These are phyloP conservation scores for Berkeleyomyces rouxiae DNA, from an alignment of 2,329 filamentous ascomycete species.

Conservation along the genomic window DNA sequence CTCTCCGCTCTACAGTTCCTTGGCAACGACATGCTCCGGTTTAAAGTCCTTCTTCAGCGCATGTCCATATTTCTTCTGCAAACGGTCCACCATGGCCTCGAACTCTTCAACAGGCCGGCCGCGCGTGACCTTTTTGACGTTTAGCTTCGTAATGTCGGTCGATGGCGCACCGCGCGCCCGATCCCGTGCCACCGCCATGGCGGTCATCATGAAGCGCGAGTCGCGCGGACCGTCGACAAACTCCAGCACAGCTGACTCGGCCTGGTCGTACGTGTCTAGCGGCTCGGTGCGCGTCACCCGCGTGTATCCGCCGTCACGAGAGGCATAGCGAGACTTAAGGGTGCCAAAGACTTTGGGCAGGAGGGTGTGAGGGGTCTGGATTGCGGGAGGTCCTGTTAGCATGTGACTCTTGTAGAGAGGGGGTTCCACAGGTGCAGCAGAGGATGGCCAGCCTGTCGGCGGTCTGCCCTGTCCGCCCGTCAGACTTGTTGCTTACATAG, in stretches of 20 bases:
- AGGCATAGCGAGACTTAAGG: slow-evolving; percentile 61
- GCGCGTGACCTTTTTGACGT: slow-evolving; percentile 67
- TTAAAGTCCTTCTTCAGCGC: slow-evolving; percentile 12
- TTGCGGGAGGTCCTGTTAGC: neutral
- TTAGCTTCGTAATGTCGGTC: slow-evolving; percentile 57
- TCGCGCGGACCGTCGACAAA: slow-evolving; percentile 89
- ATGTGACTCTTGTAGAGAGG: neutral
- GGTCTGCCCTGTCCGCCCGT: too few species aligned
- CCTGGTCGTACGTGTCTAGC: slow-evolving; percentile 68
- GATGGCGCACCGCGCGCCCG: slow-evolving; percentile 37
- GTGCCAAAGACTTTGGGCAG: slow-evolving; percentile 79
- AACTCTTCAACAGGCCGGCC: slow-evolving; percentile 54
- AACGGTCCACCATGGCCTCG: slow-evolving; percentile 41
- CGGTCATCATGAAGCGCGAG: slow-evolving; percentile 87
- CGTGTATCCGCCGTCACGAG: slow-evolving; percentile 81
- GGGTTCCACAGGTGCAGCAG: too few species aligned
- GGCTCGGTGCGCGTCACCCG: slow-evolving; percentile 86
- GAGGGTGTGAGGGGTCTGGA: slow-evolving; percentile 48
- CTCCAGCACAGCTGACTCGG: slow-evolving; percentile 77
- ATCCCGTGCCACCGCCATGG: slow-evolving; percentile 59
- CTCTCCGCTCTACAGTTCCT: slow-evolving; percentile 4
- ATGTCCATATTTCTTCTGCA: slow-evolving; percentile 21
- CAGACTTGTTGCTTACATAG: slow-evolving; percentile 44
- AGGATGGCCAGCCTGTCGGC: too few species aligned
- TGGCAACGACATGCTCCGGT: slow-evolving; percentile 15